Conservation (phyloP, 306 rosid genomes). For the Prunus davidiana region DNA sequence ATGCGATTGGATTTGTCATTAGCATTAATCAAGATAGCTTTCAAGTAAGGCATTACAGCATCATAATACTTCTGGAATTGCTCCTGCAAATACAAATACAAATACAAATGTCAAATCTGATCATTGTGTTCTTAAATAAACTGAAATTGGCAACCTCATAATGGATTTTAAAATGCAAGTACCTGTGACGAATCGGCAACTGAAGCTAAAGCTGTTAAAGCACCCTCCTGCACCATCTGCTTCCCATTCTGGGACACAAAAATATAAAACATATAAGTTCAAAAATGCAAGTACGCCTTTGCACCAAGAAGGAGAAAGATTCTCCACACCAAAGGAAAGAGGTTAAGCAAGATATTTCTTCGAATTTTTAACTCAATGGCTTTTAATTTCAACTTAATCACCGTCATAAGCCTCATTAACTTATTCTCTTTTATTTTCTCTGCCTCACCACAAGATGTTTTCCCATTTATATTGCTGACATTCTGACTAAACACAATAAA, state of each 20-base stretch:
- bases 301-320: neutral
- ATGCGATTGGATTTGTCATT: conserved; percentile 92
- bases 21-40: conserved; percentile 86
- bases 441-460: neutral
- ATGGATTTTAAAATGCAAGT: conserved; percentile 10
- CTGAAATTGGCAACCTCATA: neutral
- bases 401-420: neutral
- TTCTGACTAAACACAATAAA: neutral
- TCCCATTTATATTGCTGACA: neutral
- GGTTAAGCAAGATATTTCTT: neutral
- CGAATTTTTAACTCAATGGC: neutral
- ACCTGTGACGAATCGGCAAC: conserved; percentile 89
- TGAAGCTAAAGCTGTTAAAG: conserved; percentile 72
- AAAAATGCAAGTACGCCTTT: neutral
- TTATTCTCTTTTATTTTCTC: neutral
- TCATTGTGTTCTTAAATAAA: neutral
- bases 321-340: neutral
- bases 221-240: conserved; percentile 78
- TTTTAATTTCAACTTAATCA: neutral
- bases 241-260: conserved; percentile 50
- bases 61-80: conserved; percentile 83
- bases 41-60: conserved; percentile 92
- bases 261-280: neutral
- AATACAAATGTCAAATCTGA: conserved; percentile 3
- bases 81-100: conserved; percentile 43